Conservation (phyloP, 805 yeast genomes). For the Pichia manshurica region DNA sequence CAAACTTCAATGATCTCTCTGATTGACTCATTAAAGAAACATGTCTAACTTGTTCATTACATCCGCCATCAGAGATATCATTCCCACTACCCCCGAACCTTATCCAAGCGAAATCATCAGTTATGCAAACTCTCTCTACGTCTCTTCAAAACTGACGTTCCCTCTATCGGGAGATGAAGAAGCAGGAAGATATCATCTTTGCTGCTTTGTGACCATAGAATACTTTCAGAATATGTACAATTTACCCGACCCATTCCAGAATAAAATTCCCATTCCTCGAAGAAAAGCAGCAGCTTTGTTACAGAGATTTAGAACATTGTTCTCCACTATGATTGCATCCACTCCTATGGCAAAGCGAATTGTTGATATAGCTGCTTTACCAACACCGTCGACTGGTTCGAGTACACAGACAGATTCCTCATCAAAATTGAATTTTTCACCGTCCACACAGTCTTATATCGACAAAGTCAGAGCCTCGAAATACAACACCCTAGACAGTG, state of each 20-base stretch:
- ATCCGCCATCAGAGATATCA: conserved; percentile 41
- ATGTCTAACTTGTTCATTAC: conserved; percentile 31
- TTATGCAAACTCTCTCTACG: conserved; percentile 41
- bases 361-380: neutral
- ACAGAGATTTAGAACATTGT: conserved; percentile 34
- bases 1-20: no score
- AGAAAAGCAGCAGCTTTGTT: conserved; percentile 37
- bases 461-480: neutral
- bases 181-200: conserved; percentile 59
- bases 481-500: conserved; percentile 2
- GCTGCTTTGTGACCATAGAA: conserved; percentile 58
- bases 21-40: no score
- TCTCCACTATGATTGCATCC: conserved; percentile 10
- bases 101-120: conserved; percentile 38
- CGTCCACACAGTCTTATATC: neutral
- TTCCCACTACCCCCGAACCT: conserved; percentile 43
- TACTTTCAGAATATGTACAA: conserved; percentile 37
- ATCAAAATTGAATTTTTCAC: neutral
- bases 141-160: conserved; percentile 46
- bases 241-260: conserved; percentile 44
- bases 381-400: conserved; percentile 3
- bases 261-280: conserved; percentile 54
- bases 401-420: neutral
- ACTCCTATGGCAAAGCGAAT: conserved; percentile 18
- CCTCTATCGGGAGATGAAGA: conserved; percentile 49